Percentiles rank a stretch among this genome's conserved stretches.
phyloP scores from a whole-genome alignment of 495 filamentous ascomycete species.

The Trichoderma virens region DNA sequence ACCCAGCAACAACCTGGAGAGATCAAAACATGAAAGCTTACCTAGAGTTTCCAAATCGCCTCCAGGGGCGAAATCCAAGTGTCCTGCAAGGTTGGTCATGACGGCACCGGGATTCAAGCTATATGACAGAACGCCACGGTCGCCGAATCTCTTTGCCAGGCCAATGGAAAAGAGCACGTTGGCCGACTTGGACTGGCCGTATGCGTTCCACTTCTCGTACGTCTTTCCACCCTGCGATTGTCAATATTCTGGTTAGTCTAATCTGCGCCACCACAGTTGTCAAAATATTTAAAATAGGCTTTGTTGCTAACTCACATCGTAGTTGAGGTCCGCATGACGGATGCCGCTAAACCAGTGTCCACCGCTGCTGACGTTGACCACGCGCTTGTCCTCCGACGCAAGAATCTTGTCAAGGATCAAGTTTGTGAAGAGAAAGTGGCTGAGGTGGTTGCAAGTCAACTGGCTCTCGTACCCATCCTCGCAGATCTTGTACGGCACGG shows the following conservation, averaged over 20 bases:
- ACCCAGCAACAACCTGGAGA: too few relatives aligned
- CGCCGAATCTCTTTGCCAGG: neutral
- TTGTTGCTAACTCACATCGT: conserved; percentile 15
- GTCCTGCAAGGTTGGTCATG: neutral
- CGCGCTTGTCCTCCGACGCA: conserved; percentile 24
- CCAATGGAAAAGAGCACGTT: conserved; percentile 24
- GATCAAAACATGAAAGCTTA: neutral
- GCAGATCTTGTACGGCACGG: conserved; percentile 27
- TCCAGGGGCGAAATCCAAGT: neutral
- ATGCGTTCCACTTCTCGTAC: conserved; percentile 27
- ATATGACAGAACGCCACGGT: neutral
- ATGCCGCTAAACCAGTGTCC: conserved; percentile 33
- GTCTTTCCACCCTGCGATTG: neutral
- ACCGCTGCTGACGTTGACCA: conserved; percentile 25
- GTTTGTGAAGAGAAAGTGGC: conserved; percentile 45
- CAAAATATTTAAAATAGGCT: too few relatives aligned
- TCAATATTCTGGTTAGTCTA: neutral
- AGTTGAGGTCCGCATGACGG: conserved; percentile 39
- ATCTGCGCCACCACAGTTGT: too few relatives aligned
- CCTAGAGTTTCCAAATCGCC: neutral
- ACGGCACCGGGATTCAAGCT: neutral
- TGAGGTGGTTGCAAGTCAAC: conserved; percentile 42
- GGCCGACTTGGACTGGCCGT: conserved; percentile 45
- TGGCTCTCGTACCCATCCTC: conserved; percentile 41
- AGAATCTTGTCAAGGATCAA: conserved; percentile 39